Conservation (phyloP, 2,329 filamentous ascomycete species). For the Aspergillus piperis region DNA sequence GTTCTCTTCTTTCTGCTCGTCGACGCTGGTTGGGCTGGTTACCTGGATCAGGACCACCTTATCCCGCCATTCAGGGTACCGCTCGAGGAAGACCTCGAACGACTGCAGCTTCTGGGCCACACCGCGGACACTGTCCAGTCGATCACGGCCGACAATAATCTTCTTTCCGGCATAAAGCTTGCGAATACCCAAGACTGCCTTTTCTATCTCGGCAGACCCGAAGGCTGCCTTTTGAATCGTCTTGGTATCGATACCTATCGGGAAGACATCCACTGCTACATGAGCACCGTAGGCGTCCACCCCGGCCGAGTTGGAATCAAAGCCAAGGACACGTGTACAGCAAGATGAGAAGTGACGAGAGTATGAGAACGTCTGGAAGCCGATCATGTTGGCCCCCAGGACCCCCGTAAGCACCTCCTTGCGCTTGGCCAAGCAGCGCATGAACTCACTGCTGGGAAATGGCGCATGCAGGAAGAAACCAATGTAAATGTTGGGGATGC, state of each 20-base stretch:
- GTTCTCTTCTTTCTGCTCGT: constrained; percentile 76
- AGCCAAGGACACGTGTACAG: constrained; percentile 87
- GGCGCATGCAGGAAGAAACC: constrained; percentile 93
- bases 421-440: constrained; percentile 81
- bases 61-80: constrained; percentile 87
- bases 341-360: constrained; percentile 93
- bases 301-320: constrained; percentile 79
- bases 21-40: constrained; percentile 80
- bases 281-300: constrained; percentile 87
- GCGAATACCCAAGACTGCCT: constrained; percentile 70
- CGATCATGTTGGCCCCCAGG: constrained; percentile 86
- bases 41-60: constrained; percentile 94
- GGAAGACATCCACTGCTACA: constrained; percentile 89
- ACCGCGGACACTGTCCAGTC: constrained; percentile 88
- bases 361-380: constrained; percentile 95
- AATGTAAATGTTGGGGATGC: constrained; percentile 85
- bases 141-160: constrained; percentile 90
- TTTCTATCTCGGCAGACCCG: constrained; percentile 66
- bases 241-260: constrained; percentile 89
- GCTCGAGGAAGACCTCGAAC: constrained; percentile 87
- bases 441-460: constrained; percentile 94
- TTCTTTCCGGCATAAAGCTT: constrained; percentile 85
- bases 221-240: constrained; percentile 76
- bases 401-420: constrained; percentile 91
- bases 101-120: constrained; percentile 95